Percentiles rank a stretch among this genome's conserved stretches.
phyloP scores from a whole-genome alignment of 1,284 basidiomycete genomes.

The Ustilago crameri region DNA sequence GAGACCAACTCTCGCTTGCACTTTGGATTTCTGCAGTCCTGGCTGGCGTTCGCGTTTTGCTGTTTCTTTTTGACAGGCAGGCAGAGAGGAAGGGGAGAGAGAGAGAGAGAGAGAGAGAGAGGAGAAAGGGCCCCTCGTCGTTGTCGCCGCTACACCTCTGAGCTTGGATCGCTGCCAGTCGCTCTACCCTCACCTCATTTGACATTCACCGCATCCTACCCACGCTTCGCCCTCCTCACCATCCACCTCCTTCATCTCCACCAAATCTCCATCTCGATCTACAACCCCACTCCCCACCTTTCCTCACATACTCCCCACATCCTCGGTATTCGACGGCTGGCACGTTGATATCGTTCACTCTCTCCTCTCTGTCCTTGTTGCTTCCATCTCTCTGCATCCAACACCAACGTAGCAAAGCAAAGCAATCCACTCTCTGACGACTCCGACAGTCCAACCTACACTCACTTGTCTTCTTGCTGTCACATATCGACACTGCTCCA shows the following conservation, averaged over 20 bases:
- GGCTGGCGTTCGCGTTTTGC: no score
- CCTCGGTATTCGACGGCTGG: slow-evolving; percentile 32
- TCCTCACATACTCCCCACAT: slow-evolving; percentile 5
- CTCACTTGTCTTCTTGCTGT: background rate
- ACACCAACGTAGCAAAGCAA: slow-evolving; percentile 5
- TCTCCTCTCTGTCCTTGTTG: background rate
- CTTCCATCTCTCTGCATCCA: background rate
- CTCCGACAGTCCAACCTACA: background rate
- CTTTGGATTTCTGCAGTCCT: no score
- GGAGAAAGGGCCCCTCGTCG: background rate
- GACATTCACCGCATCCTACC: background rate
- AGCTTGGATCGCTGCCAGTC: background rate
- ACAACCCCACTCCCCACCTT: slow-evolving; percentile 1
- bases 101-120: no score
- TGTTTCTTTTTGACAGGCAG: no score
- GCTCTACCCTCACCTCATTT: background rate
- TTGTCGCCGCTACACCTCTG: no score
- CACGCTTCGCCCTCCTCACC: background rate
- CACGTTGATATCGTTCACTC: slow-evolving; percentile 12
- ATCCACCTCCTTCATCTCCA: slow-evolving; percentile 7
- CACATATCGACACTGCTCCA: background rate
- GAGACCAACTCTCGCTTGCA: no score
- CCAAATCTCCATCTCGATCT: slow-evolving; percentile 14
- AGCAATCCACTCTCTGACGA: background rate
- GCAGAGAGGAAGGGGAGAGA: no score